Evolutionary conservation across 2,329 filamentous ascomycete genomes (phyloP), one percentile per base, ranked within the genome.

Genomic region (Periconia sp.): DNA sequence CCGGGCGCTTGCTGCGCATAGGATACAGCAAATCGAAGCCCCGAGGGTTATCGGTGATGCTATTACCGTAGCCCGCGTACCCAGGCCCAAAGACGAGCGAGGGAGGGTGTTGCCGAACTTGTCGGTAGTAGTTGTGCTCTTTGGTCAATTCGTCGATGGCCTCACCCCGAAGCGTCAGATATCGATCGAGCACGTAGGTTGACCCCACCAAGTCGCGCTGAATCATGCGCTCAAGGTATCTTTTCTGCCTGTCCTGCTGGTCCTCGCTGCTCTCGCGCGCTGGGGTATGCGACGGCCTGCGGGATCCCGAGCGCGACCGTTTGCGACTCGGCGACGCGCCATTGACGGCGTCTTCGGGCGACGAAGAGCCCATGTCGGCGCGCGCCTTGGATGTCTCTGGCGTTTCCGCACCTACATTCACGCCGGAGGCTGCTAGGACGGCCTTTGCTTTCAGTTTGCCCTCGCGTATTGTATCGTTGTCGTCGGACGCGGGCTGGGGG

Each of bases 21-120:
- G 92, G 92, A 73, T 97, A 97, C 31, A 96, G 71, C 46, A 97
- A 77, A 50, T 83, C 80, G 15, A 58, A 52, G 6, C 52, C 50
- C 39, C 78, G 78, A 36, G 82, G 85, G 33, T 79, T 79, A 44
- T 85, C 90, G 21, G 92, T 96, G 59, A 84, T 79, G 48, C 88
- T 87, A 74, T 97, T 97, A 54, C 89, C 92, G 64, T 87, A 96
- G 31, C 92, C 92, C 64, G 83, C 85, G 68, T 95, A 99, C 40
- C 94, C 94, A 57, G 76, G 73, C 21, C 84, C 84, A 63, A 84
- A 86, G 21, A 86, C 70, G 9, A 78, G 75, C 26, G 77, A 82
- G 12, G 84, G 82, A 46, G 74, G 62, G 33, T 78, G 74, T 33
- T 78, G 74, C 31, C 79, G 75, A 36, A 80, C 73, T 48, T 46